Evolutionary conservation across 1,284 basidiomycete genomes (phyloP), one percentile per base, ranked within the genome.

Genomic region (Ustilago shanxiensis): DNA sequence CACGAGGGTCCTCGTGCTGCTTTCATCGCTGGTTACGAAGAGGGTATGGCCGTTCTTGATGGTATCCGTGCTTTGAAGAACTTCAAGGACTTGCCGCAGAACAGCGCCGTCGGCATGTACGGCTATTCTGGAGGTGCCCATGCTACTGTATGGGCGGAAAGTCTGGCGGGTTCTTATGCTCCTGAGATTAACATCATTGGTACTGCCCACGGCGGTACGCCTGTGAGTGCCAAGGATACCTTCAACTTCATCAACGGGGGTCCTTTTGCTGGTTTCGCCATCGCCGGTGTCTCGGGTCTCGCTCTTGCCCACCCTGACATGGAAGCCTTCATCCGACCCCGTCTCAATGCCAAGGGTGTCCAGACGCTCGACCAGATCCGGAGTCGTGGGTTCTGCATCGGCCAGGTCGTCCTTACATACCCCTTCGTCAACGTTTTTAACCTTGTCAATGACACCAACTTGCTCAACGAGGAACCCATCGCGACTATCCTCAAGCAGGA

Each of bases 81-180:
- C 47, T 66, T 65, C 55, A 26, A 54, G 49, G 60, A 69, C 28
- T 37, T 74, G 52, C 59, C 75, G 11, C 22, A 54, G 26, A n/a
- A 59, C 64, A 79, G 57, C 31, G 20, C 53, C 8, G 70, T 77
- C 29, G 81, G 51, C 24, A 47, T 79, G 13, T 75, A 75, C 51
- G 80, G 79, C 9, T 82, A 84, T 66, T 77, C 72, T 24, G 80
- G 80, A 44, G 82, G 82, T 22, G 79, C 77, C 0, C 75, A 79
- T 33, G 73, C 81, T 2, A 82, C 72, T 18, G 79, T 72, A 8
- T 82, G 79, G 82, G 71, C 78, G 1, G 53, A 56, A 7, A 56
- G 53, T 35, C 52, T 84, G 10, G 57, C 69, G 11, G 59, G 14
- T 1, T 31, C 52, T 14, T 81, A 83, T 33, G 82, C 81, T 26